A percentile compares a stretch with the other conserved stretches of the same genome.
phyloP scores from a whole-genome alignment of 805 yeast species.

The Brettanomyces anomalus region DNA sequence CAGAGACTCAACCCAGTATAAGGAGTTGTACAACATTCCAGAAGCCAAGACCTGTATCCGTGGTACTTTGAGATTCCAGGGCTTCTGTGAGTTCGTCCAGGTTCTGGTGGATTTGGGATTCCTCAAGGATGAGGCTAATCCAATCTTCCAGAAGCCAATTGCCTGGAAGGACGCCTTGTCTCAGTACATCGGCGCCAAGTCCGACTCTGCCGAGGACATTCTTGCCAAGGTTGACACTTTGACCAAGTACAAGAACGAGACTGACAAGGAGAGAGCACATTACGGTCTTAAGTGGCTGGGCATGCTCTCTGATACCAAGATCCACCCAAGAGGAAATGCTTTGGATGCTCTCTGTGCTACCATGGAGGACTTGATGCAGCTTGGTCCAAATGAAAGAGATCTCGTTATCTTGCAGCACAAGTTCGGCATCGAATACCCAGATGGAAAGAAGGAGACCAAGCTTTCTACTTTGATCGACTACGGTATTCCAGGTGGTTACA shows the following conservation, averaged over 20 bases:
- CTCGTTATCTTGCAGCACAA: conserved; percentile 93
- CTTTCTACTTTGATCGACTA: conserved; percentile 92
- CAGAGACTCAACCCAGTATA: conserved; percentile 94
- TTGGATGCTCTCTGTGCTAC: conserved; percentile 96
- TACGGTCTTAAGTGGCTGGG: conserved; percentile 94
- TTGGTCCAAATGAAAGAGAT: conserved; percentile 92
- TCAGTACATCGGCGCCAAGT: conserved; percentile 62
- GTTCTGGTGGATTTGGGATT: conserved; percentile 91
- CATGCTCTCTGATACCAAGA: conserved; percentile 65
- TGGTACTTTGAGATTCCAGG: conserved; percentile 97
- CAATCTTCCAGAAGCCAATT: conserved; percentile 43
- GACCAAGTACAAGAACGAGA: conserved; percentile 72
- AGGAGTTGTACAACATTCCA: conserved; percentile 86
- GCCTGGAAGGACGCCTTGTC: conserved; percentile 90
- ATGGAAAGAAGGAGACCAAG: conserved; percentile 84
- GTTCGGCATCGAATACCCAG: conserved; percentile 95
- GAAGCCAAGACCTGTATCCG: conserved; percentile 96
- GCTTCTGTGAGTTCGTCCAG: conserved; percentile 97
- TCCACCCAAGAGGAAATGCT: conserved; percentile 87
- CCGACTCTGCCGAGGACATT: conserved; percentile 64
- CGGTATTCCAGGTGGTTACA: conserved; percentile 88
- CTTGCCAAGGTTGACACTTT: conserved; percentile 65
- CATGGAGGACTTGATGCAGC: conserved; percentile 92
- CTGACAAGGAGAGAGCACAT: conserved; percentile 78
- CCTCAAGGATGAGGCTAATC: conserved; percentile 67